A percentile compares a stretch with the other conserved stretches of the same genome.
Conservation (phyloP, 345 rosid species). For the Nephelium lappaceum region DNA sequence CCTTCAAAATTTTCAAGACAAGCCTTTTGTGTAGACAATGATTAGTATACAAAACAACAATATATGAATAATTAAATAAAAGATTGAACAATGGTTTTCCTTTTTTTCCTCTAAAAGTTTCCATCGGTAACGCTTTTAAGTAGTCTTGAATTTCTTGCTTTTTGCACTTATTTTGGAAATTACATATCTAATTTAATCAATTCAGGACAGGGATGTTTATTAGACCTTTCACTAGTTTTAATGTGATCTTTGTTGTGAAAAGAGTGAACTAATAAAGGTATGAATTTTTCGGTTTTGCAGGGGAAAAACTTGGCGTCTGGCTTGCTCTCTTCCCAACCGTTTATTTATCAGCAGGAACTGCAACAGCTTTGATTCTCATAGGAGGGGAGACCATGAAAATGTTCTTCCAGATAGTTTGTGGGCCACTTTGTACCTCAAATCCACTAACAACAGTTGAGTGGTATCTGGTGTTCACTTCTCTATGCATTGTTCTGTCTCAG, state of each 20-base stretch:
- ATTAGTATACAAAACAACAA: not conserved
- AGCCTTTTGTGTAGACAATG: not conserved
- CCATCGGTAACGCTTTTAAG: not conserved
- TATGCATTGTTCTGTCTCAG: slow-evolving; percentile 92
- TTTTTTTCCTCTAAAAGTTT: not conserved
- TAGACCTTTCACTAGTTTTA: not conserved
- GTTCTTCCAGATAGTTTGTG: slow-evolving; percentile 91
- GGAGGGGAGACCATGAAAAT: slow-evolving; percentile 98
- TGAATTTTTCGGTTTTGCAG: slow-evolving; percentile 35
- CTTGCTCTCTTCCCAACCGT: slow-evolving; percentile 95
- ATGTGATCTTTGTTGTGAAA: not conserved
- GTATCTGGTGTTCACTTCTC: slow-evolving; percentile 93
- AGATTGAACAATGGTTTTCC: not conserved
- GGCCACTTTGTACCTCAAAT: slow-evolving; percentile 82
- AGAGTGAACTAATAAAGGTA: not conserved
- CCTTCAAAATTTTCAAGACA: not conserved
- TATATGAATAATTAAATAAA: not conserved
- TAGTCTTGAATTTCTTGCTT: too few species aligned
- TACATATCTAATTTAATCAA: not conserved
- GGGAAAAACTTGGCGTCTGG: slow-evolving; percentile 89
- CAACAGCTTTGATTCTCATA: slow-evolving; percentile 83
- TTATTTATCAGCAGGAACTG: slow-evolving; percentile 94
- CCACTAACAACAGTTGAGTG: slow-evolving; percentile 94
- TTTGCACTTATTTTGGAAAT: not conserved
- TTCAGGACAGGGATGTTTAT: not conserved